Evolutionary conservation across 768 basidiomycete species (phyloP), one percentile per base, ranked within the genome.

Genomic region (Russula compacta): DNA sequence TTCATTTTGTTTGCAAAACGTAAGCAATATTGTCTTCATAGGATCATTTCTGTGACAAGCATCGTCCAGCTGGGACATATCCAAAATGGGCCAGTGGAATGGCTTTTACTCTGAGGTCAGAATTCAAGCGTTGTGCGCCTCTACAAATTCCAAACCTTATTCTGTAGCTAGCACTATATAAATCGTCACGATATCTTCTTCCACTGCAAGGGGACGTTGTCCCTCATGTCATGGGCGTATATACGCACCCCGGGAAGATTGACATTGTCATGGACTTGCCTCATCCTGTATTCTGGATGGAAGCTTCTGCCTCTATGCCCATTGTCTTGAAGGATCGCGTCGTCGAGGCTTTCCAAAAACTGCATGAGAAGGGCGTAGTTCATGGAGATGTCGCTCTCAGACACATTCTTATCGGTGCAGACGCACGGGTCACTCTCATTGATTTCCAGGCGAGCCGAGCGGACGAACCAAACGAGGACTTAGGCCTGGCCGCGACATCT

Each of bases 271-370:
- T 83, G 76, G 81, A 80, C 64, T 71, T 79, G 15, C 85, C 85
- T 0, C 82, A 85, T 64, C 73, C 71, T 15, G 75, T 76, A 7
- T 82, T 84, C 69, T 85, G 85, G 83, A 77, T 83, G 61, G 79
- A 84, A 64, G 81, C 85, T 14, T 81, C 78, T 5, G 69, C 78
- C 3, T 76, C 74, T 46, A 85, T 86, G 83, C 82, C 84, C 4
- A 65, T 70, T 7, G 69, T 75, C 11, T 70, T 84, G 56, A 86
- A 86, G 70, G 73, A 78, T 58, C 73, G 73, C 36, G 78, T 80
- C 59, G 69, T 86, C 10, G 73, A 74, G 4, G 80, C 83, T 10
- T 81, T 79, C 63, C 70, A 75, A 57, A 74, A 77, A 63, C 68
- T 80, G 63, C 72, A 75, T 67, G 58, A 66, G 56, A 14, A 54